Evolutionary conservation across 305 asterid genomes (phyloP).

Genomic region (Fraxinus sp.): DNA sequence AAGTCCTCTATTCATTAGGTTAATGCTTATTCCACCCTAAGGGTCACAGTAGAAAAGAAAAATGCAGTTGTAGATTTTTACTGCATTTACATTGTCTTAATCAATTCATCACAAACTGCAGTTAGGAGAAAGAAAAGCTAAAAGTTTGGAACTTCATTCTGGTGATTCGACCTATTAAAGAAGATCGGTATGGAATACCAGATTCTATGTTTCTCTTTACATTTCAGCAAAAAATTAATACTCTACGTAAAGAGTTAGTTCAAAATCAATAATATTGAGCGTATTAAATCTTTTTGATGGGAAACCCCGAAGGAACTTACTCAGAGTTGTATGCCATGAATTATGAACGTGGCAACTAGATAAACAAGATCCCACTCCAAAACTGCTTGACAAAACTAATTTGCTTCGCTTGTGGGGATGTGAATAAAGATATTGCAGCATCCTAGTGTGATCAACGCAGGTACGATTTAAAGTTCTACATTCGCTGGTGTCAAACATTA

Average conservation of each 20-base stretch:
- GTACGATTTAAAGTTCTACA: conserved; percentile 18
- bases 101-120: neutral
- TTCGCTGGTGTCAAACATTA: conserved; percentile 30
- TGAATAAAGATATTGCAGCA: conserved; percentile 18
- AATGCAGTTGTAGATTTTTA: neutral
- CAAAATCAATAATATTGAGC: neutral
- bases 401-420: conserved; percentile 18
- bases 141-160: neutral
- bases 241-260: neutral
- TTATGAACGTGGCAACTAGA: conserved; percentile 17
- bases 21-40: neutral
- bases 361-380: conserved; percentile 19
- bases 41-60: neutral
- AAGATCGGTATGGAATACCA: neutral
- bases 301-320: conserved; percentile 7
- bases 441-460: conserved; percentile 15
- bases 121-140: neutral
- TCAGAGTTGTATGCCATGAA: conserved; percentile 19
- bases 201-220: neutral
- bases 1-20: neutral
- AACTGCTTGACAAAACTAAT: conserved; percentile 24
- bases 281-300: neutral
- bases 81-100: neutral
- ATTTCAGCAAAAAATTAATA: neutral
- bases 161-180: neutral